phyloP scores from a whole-genome alignment of 2,329 filamentous ascomycete species.

The Microdochium nivale region DNA sequence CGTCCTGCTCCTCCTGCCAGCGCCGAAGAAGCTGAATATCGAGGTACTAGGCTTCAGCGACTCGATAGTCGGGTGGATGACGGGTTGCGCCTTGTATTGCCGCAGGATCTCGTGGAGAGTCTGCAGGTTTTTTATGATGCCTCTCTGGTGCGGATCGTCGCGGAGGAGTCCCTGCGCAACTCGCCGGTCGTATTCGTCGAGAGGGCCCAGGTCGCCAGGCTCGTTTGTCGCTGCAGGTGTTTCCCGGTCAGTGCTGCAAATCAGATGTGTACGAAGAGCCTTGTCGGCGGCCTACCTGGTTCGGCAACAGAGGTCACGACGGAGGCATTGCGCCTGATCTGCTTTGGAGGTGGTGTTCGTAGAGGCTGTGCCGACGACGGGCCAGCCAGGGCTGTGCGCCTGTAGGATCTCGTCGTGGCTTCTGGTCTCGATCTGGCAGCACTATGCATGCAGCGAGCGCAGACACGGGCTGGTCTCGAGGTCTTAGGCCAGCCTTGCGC shows the following conservation, averaged over 20 bases:
- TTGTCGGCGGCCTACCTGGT: background rate
- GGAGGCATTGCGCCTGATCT: background rate
- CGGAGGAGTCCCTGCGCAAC: constrained; percentile 66
- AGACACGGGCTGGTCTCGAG: constrained; percentile 53
- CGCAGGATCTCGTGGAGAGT: constrained; percentile 77
- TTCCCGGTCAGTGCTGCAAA: background rate
- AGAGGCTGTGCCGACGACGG: background rate
- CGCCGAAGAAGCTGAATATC: constrained; percentile 53
- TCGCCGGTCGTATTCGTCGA: constrained; percentile 80
- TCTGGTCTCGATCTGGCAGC: background rate
- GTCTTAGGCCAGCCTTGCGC: background rate
- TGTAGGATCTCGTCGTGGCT: background rate
- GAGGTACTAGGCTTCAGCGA: constrained; percentile 52
- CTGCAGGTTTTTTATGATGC: constrained; percentile 82
- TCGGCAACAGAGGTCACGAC: background rate
- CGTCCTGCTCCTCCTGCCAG: constrained; percentile 26
- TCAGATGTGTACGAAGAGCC: background rate
- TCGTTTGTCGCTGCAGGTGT: background rate
- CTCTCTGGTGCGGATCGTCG: constrained; percentile 88
- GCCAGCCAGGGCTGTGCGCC: background rate
- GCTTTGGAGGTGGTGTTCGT: background rate
- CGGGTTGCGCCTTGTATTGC: constrained; percentile 63
- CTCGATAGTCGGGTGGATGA: constrained; percentile 70
- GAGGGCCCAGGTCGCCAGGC: constrained; percentile 47
- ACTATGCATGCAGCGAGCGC: constrained; percentile 60